Conservation (phyloP, 139 green algal genomes). For the Haematococcus lacustris region DNA sequence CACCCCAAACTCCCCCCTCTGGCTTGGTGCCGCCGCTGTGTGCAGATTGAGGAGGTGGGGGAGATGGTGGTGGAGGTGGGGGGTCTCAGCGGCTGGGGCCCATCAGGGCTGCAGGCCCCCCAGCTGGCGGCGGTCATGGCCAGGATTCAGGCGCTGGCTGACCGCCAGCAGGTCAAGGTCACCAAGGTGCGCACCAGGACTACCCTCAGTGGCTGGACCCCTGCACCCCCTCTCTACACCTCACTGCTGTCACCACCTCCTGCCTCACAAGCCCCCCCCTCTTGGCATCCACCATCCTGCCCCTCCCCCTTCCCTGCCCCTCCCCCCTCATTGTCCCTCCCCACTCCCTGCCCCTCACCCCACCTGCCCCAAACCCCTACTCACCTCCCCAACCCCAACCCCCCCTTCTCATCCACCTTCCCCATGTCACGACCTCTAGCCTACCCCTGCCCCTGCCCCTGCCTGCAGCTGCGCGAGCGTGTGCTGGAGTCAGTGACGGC, state of each 20-base stretch:
- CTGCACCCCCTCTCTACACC: neutral
- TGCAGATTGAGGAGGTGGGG: constrained; percentile 55
- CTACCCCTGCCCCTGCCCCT: too few species aligned
- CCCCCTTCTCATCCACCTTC: neutral
- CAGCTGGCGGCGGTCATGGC: constrained; percentile 46
- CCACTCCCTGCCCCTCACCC: too few species aligned
- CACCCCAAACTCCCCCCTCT: neutral
- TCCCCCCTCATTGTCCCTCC: neutral
- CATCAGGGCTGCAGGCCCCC: constrained; percentile 29
- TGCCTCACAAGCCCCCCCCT: neutral
- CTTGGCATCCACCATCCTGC: neutral
- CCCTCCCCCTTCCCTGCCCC: neutral
- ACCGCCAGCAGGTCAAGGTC: constrained; percentile 7
- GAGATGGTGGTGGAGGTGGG: constrained; percentile 69
- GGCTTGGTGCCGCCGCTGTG: neutral
- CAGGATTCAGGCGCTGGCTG: constrained; percentile 13
- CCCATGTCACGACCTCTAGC: neutral
- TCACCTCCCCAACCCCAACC: neutral
- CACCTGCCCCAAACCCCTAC: neutral
- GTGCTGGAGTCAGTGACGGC: constrained; percentile 17
- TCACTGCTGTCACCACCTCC: neutral
- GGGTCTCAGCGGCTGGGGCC: constrained; percentile 52
- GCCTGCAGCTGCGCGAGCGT: constrained; percentile 23
- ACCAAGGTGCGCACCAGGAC: constrained; percentile 1
- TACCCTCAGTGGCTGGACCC: neutral